Evolutionary conservation across 2,329 filamentous ascomycete species (phyloP), one percentile per base, ranked within the genome.

Genomic region (Colletotrichum lentis): DNA sequence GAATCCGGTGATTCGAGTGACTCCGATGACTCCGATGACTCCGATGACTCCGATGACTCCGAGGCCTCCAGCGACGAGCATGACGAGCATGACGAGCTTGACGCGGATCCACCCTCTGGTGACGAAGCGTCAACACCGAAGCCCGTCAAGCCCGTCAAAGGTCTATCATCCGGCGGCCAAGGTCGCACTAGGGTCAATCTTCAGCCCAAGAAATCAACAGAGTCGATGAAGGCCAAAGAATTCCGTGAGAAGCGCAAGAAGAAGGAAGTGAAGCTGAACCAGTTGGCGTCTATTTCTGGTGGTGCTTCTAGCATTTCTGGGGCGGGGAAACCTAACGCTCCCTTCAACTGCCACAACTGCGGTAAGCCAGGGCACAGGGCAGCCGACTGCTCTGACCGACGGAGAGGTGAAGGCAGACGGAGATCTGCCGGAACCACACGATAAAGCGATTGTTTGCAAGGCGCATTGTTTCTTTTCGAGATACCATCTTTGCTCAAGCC

Each of bases 221-320:
- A 85, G 67, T 80, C 81, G 58, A 79, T 79, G 27, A 84, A 83
- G 70, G 78, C 80, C 14, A 79, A 80, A 70, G 81, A 87, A 71
- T 77, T 89, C 20, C 85, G 86, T 8, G 85, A 87, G 49, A 84
- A 85, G 74, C 81, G 88, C 52, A 85, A 86, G 73, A 88, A 88
- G 76, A 90, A 90, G 76, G 87, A 90, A 63, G 83, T 92, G 59
- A 89, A 90, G 69, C 78, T 93, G 64, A 90, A 90, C 73, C 83
- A 83, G 27, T 75, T 89, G 64, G 84, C 82, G 5, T 90, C 88
- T 1, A 87, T 92, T 54, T 91, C 89, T 69, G 74, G 49, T 71
- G 67, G 50, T 54, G 70, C 44, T 47, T 35, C 59, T 24, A 44
- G 67, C 47, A 55, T 67, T 24, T 60, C 58, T 60, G 73, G 37